Percentiles rank a stretch among this genome's conserved stretches.
Evolutionary conservation across 139 green algal genomes (phyloP).

Genomic region (Coccomyxa sp.): DNA sequence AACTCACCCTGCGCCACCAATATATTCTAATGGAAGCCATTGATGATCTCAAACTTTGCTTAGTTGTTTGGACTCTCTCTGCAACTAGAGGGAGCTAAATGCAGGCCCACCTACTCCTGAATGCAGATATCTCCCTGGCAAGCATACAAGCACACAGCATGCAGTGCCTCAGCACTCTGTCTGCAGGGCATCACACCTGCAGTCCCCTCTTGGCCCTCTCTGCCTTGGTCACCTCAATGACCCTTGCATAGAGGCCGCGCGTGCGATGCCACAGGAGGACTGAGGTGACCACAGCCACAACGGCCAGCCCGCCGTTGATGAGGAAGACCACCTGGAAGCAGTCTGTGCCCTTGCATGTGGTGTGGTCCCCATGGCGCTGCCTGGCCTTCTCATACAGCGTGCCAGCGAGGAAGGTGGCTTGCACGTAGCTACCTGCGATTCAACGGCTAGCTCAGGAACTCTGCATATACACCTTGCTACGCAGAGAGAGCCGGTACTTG

Average conservation of each 20-base stretch:
- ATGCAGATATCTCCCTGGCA: too few relatives aligned
- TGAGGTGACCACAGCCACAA: not conserved
- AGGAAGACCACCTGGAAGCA: constrained; percentile 41
- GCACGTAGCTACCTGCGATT: constrained; percentile 15
- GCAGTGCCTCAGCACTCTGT: too few relatives aligned
- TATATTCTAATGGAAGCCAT: too few relatives aligned
- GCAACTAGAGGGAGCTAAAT: not conserved
- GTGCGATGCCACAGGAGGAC: constrained; percentile 13
- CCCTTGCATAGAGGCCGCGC: constrained; percentile 6
- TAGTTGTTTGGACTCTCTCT: not conserved
- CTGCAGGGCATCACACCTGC: not conserved
- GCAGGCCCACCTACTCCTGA: not conserved
- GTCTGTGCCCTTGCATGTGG: constrained; percentile 23
- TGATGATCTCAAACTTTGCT: not conserved
- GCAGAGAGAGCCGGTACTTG: too few relatives aligned
- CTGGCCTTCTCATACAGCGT: constrained; percentile 15
- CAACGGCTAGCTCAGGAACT: too few relatives aligned
- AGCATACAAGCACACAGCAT: too few relatives aligned
- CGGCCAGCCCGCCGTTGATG: constrained; percentile 17
- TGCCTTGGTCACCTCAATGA: constrained; percentile 1
- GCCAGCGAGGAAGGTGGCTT: constrained; percentile 19
- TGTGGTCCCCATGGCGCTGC: not conserved
- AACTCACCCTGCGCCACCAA: not conserved
- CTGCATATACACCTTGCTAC: too few relatives aligned
- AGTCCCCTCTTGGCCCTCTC: constrained; percentile 1